Evolutionary conservation across 352 stramenopile genomes (phyloP), one percentile per base, ranked within the genome.

Genomic region (Phytophthora cryptogea): DNA sequence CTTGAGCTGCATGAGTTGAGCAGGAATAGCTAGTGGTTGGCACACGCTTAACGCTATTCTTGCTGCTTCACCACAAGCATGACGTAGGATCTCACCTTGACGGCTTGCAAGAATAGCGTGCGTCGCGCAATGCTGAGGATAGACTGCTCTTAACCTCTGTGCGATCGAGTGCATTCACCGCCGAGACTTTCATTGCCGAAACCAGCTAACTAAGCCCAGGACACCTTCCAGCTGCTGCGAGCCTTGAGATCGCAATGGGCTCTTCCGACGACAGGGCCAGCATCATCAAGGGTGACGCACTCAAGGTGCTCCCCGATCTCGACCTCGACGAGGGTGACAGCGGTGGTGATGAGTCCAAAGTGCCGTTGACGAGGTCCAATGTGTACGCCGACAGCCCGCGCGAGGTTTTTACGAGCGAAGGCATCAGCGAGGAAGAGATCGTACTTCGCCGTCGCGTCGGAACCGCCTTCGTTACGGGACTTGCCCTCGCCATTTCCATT

Each of bases 381-480:
- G 42, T 94, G 13, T 94, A 92, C 57, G 74, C 85, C 17, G 84
- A 94, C 53, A 89, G 76, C 14, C 82, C 82, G 8, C 84, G 84
- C 11, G 63, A 67, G 28, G 14, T 58, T 30, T 53, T 64, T 7
- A 5, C 59, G 23, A 73, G 60, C 41, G 54, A 70, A 10, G 60
- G 60, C 8, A 63, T 82, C 6, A 81, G 68, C n/a, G 54, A 75
- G 9, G 67, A 74, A 3, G 85, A 94, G 54, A 75, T 86, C 17
- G 49, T 59, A 5, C 72, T 78, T 4, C 83, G 83, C 8, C 68
- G 77, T 27, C 69, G 74, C 27, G 73, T 94, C 14, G 85, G 85
- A 20, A 81, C 78, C 35, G 66, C 72, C 7, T 82, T 83, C 4
- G 47, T 94, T 2, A 23, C 72, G 11, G 80, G 71, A 7, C 76